Evolutionary conservation across 805 yeast genomes (phyloP).

Genomic region (Pichia exigua): DNA sequence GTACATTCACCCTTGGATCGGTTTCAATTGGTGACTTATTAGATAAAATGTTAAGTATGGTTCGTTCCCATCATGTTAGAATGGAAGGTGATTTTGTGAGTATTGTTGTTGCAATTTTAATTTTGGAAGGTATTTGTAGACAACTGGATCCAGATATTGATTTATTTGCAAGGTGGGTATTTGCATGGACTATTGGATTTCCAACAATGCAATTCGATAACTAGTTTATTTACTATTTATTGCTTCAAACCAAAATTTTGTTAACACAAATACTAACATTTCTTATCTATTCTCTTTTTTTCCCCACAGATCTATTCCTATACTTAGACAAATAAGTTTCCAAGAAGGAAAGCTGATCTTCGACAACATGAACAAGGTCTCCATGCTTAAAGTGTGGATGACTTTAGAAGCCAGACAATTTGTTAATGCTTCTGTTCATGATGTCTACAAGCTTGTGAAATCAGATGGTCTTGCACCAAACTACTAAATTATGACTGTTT

Average conservation of each 20-base stretch:
- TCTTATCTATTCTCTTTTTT: background rate
- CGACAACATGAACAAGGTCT: constrained; percentile 50
- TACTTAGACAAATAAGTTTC: constrained; percentile 71
- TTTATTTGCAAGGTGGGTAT: constrained; percentile 92
- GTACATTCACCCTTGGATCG: constrained; percentile 89
- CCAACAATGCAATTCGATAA: constrained; percentile 24
- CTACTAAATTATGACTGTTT: constrained; percentile 25
- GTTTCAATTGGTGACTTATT: constrained; percentile 87
- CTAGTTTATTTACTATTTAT: background rate
- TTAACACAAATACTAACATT: constrained; percentile 9
- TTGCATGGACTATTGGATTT: constrained; percentile 31
- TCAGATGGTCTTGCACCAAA: constrained; percentile 64
- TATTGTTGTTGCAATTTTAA: constrained; percentile 85
- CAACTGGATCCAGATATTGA: constrained; percentile 90
- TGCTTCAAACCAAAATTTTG: background rate
- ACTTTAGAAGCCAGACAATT: constrained; percentile 85
- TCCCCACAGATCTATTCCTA: constrained; percentile 73
- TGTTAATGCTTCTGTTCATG: constrained; percentile 75
- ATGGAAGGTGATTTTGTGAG: constrained; percentile 97
- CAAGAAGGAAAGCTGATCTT: constrained; percentile 57
- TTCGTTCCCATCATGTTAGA: constrained; percentile 86
- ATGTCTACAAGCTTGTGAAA: constrained; percentile 52
- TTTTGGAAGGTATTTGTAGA: constrained; percentile 92
- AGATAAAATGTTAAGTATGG: constrained; percentile 85
- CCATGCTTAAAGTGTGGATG: constrained; percentile 87